phyloP scores from a whole-genome alignment of 1,139 yeast species.

The Zygosaccharomyces sapae region DNA sequence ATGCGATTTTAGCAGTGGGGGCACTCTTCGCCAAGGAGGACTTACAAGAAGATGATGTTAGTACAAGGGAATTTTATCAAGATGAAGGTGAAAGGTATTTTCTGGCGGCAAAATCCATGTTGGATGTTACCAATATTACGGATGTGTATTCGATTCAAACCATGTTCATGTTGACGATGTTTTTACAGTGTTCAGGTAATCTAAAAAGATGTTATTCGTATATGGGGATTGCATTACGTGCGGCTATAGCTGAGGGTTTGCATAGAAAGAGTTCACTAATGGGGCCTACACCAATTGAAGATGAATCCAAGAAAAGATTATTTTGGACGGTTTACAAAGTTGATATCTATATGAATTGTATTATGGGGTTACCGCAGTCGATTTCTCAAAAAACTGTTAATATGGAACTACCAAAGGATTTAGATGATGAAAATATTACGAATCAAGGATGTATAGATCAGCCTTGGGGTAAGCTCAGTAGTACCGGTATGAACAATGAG shows the following conservation, averaged over 20 bases:
- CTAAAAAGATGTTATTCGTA: conserved; percentile 84
- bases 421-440: conserved; percentile 81
- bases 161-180: conserved; percentile 61
- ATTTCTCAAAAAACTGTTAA: conserved; percentile 69
- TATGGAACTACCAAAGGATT: conserved; percentile 74
- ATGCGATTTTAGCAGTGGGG: conserved; percentile 71
- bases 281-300: conserved; percentile 53
- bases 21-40: conserved; percentile 55
- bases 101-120: conserved; percentile 71
- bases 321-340: conserved; percentile 87
- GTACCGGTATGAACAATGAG: conserved; percentile 73
- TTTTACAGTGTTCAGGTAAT: conserved; percentile 83
- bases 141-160: conserved; percentile 69
- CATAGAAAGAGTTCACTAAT: conserved; percentile 56
- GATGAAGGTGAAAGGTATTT: conserved; percentile 83
- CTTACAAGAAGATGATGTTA: conserved; percentile 41
- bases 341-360: conserved; percentile 84
- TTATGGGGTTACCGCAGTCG: conserved; percentile 68
- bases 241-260: conserved; percentile 77
- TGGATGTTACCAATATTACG: conserved; percentile 62
- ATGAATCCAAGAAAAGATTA: conserved; percentile 75
- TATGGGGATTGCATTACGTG: conserved; percentile 80
- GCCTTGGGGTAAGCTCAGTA: conserved; percentile 47
- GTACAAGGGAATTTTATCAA: conserved; percentile 44
- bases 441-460: conserved; percentile 40